Base-by-base conservation (phyloP, 768 basidiomycete genomes). In the Pleurotus djamor region DNA sequence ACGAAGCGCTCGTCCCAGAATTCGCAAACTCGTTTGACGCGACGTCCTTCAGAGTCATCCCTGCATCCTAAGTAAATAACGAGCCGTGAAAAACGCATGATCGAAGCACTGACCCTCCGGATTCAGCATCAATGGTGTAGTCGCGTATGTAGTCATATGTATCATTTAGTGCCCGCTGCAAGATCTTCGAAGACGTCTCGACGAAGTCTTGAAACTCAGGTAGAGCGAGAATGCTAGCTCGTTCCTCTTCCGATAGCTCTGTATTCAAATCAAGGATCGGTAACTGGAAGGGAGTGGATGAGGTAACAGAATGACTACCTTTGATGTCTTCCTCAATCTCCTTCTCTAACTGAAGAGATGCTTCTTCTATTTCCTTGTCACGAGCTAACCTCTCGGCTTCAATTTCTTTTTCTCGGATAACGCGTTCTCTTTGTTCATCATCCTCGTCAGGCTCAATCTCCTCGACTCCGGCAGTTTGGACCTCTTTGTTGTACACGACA, bases 91-190 rank as follows among this genome's bases (percentile, higher is more conserved):
- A 17, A 14, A 28, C 41, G 4, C 37, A 55, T 38, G 9, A 45
- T 49, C 54, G 21, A 37, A 16, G 44, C 9, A 80, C 91, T 68
- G 66, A 95, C 95, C 85, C 83, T 65, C 88, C 90, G 5, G 89
- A 82, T 68, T 95, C 94, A 5, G 92, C 79, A 28, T 89, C 91
- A 52, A 96, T 84, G n/a, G 91, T 92, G 69, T 99, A 99, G 74
- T 99, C 97, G 36, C 91, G 87, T 64, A 94, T 93, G 66, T 98
- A 98, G 71, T 99, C 97, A 71, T 99, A 99, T 32, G 85, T 85
- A 66, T 98, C 97, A 67, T 92, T 97, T 61, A 98, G 74, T 17
- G 96, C 97, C 52, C 97, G 82, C 70, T 98, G 94, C 9, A 98
- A 85, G 48, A 98, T 94, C 75, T 96, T 96, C 17, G 92, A 94